These are phyloP conservation scores for Mesembryanthemum crystallinum DNA, from an alignment of 148 eudicot species.

Conservation along the genomic window DNA sequence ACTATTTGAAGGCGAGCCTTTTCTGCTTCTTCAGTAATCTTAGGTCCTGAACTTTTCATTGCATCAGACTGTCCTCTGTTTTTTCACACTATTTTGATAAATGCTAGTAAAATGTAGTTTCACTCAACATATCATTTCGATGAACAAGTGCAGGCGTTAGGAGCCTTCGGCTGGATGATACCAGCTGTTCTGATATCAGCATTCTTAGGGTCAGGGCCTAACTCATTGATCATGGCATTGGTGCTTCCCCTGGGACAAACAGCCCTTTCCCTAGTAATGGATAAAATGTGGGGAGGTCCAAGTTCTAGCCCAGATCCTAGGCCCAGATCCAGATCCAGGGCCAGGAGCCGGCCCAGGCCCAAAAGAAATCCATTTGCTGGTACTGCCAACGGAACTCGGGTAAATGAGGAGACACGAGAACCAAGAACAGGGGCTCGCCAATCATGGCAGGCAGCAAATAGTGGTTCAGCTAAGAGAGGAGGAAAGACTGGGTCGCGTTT, in stretches of 20 bases:
- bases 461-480: constrained; percentile 26
- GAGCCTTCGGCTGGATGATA: constrained; percentile 76
- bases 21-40: too few relatives aligned
- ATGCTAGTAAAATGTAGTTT: not conserved
- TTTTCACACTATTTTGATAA: not conserved
- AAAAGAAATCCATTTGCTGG: constrained; percentile 26
- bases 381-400: constrained; percentile 16
- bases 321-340: constrained; percentile 32
- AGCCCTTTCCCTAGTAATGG: constrained; percentile 50
- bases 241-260: constrained; percentile 74
- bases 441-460: constrained; percentile 36
- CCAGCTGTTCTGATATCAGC: constrained; percentile 59
- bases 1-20: not conserved
- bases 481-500: constrained; percentile 32
- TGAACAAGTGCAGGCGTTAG: constrained; percentile 44
- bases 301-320: constrained; percentile 28
- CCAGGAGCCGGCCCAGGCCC: constrained; percentile 25
- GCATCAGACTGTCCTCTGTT: not conserved
- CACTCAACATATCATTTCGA: not conserved
- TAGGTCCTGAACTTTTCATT: not conserved
- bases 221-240: constrained; percentile 65
- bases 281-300: constrained; percentile 48
- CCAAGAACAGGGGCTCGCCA: constrained; percentile 18
- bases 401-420: constrained; percentile 5
- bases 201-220: constrained; percentile 52